A percentile compares a stretch with the other conserved stretches of the same genome.
Evolutionary conservation across 257 asterid genomes (phyloP).

Genomic region (Linderniella brevidens): DNA sequence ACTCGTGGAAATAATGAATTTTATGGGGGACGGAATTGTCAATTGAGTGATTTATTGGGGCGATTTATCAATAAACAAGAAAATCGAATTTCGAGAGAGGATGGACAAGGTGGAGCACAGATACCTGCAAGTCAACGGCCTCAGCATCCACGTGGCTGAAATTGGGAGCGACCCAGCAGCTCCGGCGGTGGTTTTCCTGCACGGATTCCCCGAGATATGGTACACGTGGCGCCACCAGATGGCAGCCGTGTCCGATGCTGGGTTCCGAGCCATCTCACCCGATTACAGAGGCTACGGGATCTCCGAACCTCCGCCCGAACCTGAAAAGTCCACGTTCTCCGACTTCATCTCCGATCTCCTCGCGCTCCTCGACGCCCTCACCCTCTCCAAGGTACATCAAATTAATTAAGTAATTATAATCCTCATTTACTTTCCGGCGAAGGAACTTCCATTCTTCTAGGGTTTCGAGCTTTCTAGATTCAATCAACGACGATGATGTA

Average conservation of each 20-base stretch:
- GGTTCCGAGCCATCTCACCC: conserved; percentile 27
- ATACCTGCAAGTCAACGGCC: conserved; percentile 17
- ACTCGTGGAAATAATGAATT: no score
- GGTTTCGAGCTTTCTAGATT: no score
- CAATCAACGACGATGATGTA: no score
- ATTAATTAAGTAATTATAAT: no score
- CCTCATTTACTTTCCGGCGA: no score
- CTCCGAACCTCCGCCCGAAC: conserved; percentile 31
- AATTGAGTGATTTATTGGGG: no score
- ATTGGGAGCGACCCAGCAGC: conserved; percentile 14
- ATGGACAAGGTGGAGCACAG: conserved; percentile 26
- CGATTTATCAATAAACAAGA: no score
- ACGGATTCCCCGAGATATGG: conserved; percentile 34
- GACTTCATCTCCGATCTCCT: conserved; percentile 26
- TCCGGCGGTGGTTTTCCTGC: conserved; percentile 24
- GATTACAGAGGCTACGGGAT: conserved; percentile 47
- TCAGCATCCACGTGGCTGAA: conserved; percentile 26
- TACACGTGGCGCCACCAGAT: conserved; percentile 37
- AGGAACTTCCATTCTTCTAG: no score
- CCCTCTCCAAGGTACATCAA: conserved; percentile 20
- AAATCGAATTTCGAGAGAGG: neutral
- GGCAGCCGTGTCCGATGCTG: conserved; percentile 19
- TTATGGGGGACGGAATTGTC: no score
- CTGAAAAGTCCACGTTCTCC: conserved; percentile 25
- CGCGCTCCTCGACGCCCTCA: conserved; percentile 30